These are phyloP conservation scores for Corchorus olitorius DNA, from an alignment of 345 rosid genomes.

Conservation along the genomic window DNA sequence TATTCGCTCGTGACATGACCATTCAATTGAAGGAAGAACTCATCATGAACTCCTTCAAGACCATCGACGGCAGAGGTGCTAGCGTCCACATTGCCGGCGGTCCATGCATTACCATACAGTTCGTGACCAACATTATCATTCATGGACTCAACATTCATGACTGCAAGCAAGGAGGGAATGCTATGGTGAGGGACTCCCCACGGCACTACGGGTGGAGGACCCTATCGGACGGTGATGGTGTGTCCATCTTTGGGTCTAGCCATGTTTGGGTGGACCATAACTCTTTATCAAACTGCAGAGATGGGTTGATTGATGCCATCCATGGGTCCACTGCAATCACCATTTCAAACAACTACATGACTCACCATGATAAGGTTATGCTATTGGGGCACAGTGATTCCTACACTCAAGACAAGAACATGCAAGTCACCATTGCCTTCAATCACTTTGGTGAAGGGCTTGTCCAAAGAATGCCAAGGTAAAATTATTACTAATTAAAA, in stretches of 20 bases:
- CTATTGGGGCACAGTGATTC: conserved; percentile 74
- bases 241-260: conserved; percentile 77
- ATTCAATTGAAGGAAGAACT: conserved; percentile 75
- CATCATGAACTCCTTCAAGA: conserved; percentile 83
- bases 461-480: conserved; percentile 89
- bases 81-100: conserved; percentile 86
- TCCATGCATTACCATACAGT: conserved; percentile 82
- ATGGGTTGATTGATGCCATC: conserved; percentile 75
- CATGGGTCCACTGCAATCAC: conserved; percentile 77
- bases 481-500: conserved; percentile 14
- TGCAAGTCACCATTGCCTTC: conserved; percentile 86
- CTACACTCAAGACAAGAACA: conserved; percentile 66
- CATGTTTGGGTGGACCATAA: conserved; percentile 87
- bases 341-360: conserved; percentile 73
- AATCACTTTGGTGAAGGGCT: conserved; percentile 91
- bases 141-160: conserved; percentile 80
- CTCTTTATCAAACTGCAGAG: conserved; percentile 68
- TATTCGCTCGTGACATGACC: conserved; percentile 72
- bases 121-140: conserved; percentile 67
- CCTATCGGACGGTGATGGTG: conserved; percentile 80
- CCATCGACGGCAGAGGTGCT: conserved; percentile 78
- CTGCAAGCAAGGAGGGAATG: conserved; percentile 83
- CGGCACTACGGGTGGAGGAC: conserved; percentile 70
- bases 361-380: conserved; percentile 87
- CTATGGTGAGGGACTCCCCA: conserved; percentile 69